Base-by-base conservation (phyloP, 202 grass and related monocot species). In the Panicum hallii region DNA sequence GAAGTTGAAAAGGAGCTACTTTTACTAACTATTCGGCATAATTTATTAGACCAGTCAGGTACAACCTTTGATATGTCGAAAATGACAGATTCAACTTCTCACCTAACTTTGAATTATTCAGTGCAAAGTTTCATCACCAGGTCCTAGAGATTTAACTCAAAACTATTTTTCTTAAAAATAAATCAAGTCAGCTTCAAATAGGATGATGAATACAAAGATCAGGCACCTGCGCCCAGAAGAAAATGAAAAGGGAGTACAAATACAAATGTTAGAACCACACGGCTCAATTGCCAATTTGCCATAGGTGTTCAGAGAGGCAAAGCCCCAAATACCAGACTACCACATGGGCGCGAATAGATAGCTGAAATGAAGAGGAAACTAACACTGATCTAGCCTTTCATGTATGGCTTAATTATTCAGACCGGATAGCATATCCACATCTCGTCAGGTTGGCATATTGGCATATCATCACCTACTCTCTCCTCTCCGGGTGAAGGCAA, bases 401-500 rank as follows among this genome's bases (percentile, higher is more conserved):
- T 60, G 50, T 15, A 26, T 44, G 38, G 17, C 32, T 4, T 47
- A 6, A 1, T 41, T 38, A 53, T 71, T 52, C 73, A 66, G 53
- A 9, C 55, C 23, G 15, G 62, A 76, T 70, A 13, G 16, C 8
- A 54, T 54, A 45, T 64, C 49, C 6, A 53, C 13, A 44, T 75
- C 54, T 6, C 53, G 45, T 63, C 54, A 65, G 48, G 23, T n/a
- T 70, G 63, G 71, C 28, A 26, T 16, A 40, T 48, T 77, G 72
- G 44, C 64, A 69, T 42, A 32, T 75, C 72, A 62, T 11, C 85
- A 82, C 53, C 79, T 32, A 76, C 61, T 63, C 79, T 55, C 26
- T 26, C 67, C 61, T 53, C 68, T 42, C 22, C 50, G 34, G 30
- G 17, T 23, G 63, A 48, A 22, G 15, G 70, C 56, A 70, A 47